A percentile compares a stretch with the other conserved stretches of the same genome.
Conservation (phyloP, 345 rosid species). For the Gynandropsis gynandra region DNA sequence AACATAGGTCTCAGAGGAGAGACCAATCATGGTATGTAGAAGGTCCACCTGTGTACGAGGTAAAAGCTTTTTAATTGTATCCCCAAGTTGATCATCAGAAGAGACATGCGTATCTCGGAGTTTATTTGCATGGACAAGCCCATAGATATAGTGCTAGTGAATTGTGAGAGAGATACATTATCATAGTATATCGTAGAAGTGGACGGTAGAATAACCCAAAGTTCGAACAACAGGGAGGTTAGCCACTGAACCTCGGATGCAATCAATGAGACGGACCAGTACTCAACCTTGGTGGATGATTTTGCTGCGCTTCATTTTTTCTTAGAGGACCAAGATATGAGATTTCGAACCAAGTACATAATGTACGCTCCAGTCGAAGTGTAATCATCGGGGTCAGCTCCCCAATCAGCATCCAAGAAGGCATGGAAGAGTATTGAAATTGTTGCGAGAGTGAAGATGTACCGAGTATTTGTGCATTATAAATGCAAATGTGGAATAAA, state of each 20-base stretch:
- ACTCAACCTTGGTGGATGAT: not conserved
- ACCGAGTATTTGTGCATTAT: too few species aligned
- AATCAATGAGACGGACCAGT: not conserved
- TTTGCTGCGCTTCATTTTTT: not conserved
- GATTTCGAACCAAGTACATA: not conserved
- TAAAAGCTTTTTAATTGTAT: too few species aligned
- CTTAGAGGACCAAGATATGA: not conserved
- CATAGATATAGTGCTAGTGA: slow-evolving; percentile 3
- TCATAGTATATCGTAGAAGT: not conserved
- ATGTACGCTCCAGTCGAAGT: not conserved
- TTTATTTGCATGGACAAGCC: too few species aligned
- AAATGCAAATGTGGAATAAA: too few species aligned
- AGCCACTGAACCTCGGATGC: not conserved
- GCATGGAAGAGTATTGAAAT: not conserved
- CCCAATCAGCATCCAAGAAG: not conserved
- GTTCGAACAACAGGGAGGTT: not conserved
- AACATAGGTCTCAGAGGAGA: too few species aligned
- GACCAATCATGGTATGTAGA: too few species aligned
- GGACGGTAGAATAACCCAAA: not conserved
- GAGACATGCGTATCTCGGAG: too few species aligned
- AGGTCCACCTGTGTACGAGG: too few species aligned
- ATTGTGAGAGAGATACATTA: not conserved
- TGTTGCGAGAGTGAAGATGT: not conserved
- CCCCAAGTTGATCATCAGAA: too few species aligned
- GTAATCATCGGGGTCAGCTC: not conserved